phyloP scores from a whole-genome alignment of 441 rosid genomes.

The Syzygium malaccense region DNA sequence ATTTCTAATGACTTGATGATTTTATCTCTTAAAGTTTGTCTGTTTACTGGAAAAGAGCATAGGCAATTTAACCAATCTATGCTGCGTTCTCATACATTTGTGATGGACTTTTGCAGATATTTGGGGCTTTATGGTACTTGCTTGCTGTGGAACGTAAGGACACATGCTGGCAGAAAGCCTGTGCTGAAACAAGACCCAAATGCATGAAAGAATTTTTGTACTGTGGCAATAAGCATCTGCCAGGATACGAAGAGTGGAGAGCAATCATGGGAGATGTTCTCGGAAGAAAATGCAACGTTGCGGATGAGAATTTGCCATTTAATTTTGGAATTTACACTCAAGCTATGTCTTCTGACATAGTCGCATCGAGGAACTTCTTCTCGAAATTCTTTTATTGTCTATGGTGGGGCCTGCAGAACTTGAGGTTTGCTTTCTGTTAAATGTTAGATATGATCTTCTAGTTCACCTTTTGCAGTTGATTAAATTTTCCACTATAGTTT shows the following conservation, averaged over 20 bases:
- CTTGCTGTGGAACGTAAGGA: conserved; percentile 75
- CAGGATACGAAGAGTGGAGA: conserved; percentile 41
- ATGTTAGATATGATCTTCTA: neutral
- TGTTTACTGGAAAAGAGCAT: neutral
- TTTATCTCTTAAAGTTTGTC: neutral
- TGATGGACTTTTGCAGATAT: conserved; percentile 36
- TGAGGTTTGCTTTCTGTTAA: conserved; percentile 42
- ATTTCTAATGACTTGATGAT: neutral
- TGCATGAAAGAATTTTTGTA: conserved; percentile 48
- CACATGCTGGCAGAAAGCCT: conserved; percentile 64
- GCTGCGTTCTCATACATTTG: neutral
- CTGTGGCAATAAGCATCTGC: conserved; percentile 49
- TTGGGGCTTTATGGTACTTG: conserved; percentile 84
- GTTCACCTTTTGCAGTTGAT: neutral
- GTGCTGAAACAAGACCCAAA: conserved; percentile 24
- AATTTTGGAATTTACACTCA: conserved; percentile 70
- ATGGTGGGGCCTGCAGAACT: conserved; percentile 94
- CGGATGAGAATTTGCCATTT: conserved; percentile 27
- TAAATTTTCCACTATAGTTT: neutral
- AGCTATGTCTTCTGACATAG: conserved; percentile 62
- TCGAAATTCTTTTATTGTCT: conserved; percentile 73
- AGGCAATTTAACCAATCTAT: neutral
- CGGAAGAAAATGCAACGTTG: conserved; percentile 23
- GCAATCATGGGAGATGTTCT: conserved; percentile 34
- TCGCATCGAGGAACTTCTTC: conserved; percentile 38